Evolutionary conservation across 176 grass and related monocot genomes (phyloP).

Genomic region (Juncus effusus): DNA sequence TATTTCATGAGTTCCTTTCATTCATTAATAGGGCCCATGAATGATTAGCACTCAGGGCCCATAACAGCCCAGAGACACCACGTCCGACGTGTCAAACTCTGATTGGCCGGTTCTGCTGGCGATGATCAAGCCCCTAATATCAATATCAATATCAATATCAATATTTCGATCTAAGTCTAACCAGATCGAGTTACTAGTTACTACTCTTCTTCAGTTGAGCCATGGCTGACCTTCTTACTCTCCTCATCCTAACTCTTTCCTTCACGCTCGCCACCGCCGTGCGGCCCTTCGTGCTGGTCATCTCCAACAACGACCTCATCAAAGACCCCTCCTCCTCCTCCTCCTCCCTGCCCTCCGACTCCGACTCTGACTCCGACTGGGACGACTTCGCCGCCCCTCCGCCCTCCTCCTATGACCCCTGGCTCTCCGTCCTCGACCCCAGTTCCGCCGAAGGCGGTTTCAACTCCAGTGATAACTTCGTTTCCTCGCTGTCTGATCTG

Average conservation of each 20-base stretch:
- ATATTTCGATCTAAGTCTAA: too few relatives aligned
- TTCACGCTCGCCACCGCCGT: slow-evolving; percentile 32
- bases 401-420: slow-evolving; percentile 46
- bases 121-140: too few relatives aligned
- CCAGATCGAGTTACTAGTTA: too few relatives aligned
- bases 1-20: too few relatives aligned
- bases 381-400: slow-evolving; percentile 65
- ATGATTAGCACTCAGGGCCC: too few relatives aligned
- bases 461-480: slow-evolving; percentile 12
- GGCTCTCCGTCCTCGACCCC: slow-evolving; percentile 66
- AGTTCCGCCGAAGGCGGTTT: slow-evolving; percentile 24
- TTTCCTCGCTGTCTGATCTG: slow-evolving; percentile 38
- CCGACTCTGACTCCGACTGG: slow-evolving; percentile 58
- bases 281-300: slow-evolving; percentile 66
- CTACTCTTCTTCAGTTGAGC: too few relatives aligned
- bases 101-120: too few relatives aligned
- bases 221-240: neutral
- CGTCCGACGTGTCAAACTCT: too few relatives aligned
- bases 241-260: neutral
- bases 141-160: too few relatives aligned
- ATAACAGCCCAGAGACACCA: too few relatives aligned
- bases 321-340: slow-evolving; percentile 46
- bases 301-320: slow-evolving; percentile 70
- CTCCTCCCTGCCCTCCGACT: slow-evolving; percentile 26
- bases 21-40: too few relatives aligned